phyloP scores from a whole-genome alignment of 2,329 filamentous ascomycete genomes.

The Beauveria rudraprayagi region DNA sequence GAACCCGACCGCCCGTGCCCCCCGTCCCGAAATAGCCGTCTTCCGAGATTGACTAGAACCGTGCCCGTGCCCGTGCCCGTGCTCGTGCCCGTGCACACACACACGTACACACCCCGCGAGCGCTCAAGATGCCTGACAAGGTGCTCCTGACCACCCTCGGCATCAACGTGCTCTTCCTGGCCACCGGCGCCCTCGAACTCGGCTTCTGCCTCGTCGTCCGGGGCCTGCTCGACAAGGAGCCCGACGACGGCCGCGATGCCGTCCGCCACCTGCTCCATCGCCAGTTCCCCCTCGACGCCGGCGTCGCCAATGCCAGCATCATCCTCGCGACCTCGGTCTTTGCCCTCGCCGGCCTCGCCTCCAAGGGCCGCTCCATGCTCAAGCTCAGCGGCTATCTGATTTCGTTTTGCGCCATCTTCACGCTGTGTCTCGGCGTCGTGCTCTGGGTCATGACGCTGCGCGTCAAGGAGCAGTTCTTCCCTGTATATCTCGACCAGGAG shows the following conservation, averaged over 20 bases:
- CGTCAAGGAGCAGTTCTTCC: constrained; percentile 53
- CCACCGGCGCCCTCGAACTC: constrained; percentile 46
- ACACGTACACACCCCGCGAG: not conserved
- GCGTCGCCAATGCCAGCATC: constrained; percentile 63
- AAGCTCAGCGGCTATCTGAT: constrained; percentile 60
- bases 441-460: constrained; percentile 68
- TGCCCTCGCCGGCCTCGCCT: constrained; percentile 63
- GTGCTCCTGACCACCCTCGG: constrained; percentile 42
- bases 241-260: constrained; percentile 36
- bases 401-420: constrained; percentile 54
- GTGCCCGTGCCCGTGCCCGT: no score
- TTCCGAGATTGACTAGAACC: not conserved
- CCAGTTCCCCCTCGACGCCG: constrained; percentile 52
- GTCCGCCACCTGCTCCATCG: constrained; percentile 45
- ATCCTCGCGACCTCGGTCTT: constrained; percentile 63
- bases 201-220: constrained; percentile 47
- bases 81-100: no score
- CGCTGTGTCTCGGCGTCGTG: constrained; percentile 55
- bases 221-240: constrained; percentile 30
- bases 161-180: constrained; percentile 43
- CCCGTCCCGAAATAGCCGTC: not conserved
- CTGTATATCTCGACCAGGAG: constrained; percentile 53
- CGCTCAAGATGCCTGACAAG: constrained; percentile 43
- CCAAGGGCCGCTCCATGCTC: constrained; percentile 60
- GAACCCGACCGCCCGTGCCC: no score